Percentiles rank a stretch among this genome's conserved stretches.
Conservation (phyloP, 2,329 filamentous ascomycete genomes). For the Xylaria sp. region DNA sequence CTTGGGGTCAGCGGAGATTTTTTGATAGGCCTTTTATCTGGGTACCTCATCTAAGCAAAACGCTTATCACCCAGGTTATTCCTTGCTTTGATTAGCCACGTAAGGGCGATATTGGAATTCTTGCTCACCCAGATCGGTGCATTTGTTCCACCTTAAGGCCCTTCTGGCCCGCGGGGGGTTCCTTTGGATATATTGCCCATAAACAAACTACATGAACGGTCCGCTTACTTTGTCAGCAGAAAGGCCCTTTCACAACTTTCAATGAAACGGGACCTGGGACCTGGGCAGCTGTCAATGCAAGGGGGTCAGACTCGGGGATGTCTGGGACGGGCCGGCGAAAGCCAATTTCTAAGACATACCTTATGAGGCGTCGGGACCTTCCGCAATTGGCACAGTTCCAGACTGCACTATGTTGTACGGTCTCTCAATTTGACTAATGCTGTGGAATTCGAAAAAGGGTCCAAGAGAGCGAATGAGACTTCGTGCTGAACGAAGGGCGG, state of each 20-base stretch:
- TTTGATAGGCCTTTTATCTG: slow-evolving; percentile 27
- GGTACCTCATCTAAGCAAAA: slow-evolving; percentile 36
- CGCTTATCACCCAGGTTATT: slow-evolving; percentile 28
- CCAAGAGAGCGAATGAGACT: slow-evolving; percentile 34
- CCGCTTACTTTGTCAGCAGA: slow-evolving; percentile 18
- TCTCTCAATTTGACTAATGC: slow-evolving; percentile 30
- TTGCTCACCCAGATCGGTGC: slow-evolving; percentile 28
- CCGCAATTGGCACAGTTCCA: slow-evolving; percentile 44
- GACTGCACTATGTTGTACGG: slow-evolving; percentile 34
- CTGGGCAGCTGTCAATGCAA: slow-evolving; percentile 42
- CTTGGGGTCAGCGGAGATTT: slow-evolving; percentile 39
- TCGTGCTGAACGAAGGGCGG: slow-evolving; percentile 33
- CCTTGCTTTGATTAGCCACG: slow-evolving; percentile 40
- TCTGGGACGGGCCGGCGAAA: slow-evolving; percentile 37
- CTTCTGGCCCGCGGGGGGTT: slow-evolving; percentile 33
- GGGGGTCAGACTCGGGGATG: slow-evolving; percentile 38
- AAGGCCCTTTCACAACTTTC: slow-evolving; percentile 2
- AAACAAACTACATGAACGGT: slow-evolving; percentile 21
- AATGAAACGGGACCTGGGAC: slow-evolving; percentile 31
- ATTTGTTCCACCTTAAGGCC: slow-evolving; percentile 17
- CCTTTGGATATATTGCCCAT: slow-evolving; percentile 21
- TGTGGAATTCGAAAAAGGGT: slow-evolving; percentile 34
- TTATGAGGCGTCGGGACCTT: slow-evolving; percentile 42
- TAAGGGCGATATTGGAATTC: slow-evolving; percentile 31
- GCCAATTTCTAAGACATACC: slow-evolving; percentile 35